These are phyloP conservation scores for Talaromyces sp. DNA, from an alignment of 2,329 filamentous ascomycete species.

Conservation along the genomic window DNA sequence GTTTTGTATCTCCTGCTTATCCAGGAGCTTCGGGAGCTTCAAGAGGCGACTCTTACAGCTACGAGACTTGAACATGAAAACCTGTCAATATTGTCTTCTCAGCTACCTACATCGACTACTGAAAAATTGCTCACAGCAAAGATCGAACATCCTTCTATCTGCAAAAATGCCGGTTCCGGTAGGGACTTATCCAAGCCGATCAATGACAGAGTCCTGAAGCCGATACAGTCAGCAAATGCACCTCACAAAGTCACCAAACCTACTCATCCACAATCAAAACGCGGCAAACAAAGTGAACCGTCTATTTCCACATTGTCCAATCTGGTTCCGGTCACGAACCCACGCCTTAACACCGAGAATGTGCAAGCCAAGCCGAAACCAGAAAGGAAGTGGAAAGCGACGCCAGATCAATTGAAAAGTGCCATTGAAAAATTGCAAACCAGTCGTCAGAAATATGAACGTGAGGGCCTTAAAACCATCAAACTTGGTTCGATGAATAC, in stretches of 20 bases:
- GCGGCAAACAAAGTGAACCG: neutral
- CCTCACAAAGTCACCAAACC: slow-evolving; percentile 1
- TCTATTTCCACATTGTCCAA: slow-evolving; percentile 19
- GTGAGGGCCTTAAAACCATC: slow-evolving; percentile 19
- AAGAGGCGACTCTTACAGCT: slow-evolving; percentile 9
- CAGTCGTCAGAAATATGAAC: slow-evolving; percentile 22
- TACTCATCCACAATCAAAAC: neutral
- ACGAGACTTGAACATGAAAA: slow-evolving; percentile 1
- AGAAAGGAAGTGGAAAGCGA: slow-evolving; percentile 23
- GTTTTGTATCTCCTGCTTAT: slow-evolving; percentile 27
- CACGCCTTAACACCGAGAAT: slow-evolving; percentile 21
- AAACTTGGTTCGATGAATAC: neutral
- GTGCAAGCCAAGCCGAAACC: slow-evolving; percentile 8
- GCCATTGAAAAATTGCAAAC: slow-evolving; percentile 16
- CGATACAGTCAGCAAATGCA: neutral
- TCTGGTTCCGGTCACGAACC: slow-evolving; percentile 22
- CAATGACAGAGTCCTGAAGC: neutral
- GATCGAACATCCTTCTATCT: neutral
- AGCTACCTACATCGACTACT: neutral
- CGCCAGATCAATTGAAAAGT: slow-evolving; percentile 19
- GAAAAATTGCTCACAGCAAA: neutral
- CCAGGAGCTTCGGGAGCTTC: slow-evolving; percentile 9
- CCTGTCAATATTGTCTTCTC: slow-evolving; percentile 7
- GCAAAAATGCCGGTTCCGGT: neutral
- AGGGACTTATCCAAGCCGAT: neutral